These are phyloP conservation scores for Larix kaempferi DNA, from an alignment of 75 land plant genomes.

Conservation along the genomic window DNA sequence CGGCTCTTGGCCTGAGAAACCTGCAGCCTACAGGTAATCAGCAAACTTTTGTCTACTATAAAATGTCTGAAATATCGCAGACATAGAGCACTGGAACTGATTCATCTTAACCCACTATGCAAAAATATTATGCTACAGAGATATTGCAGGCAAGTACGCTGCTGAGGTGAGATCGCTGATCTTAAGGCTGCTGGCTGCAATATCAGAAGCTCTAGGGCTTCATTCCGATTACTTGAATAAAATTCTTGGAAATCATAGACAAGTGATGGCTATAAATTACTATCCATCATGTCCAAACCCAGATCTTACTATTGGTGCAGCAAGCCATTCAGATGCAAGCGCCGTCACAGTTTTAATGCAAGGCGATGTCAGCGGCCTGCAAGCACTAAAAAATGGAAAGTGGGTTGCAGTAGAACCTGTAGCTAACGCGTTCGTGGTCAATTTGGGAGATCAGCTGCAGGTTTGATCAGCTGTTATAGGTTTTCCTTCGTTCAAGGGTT, in stretches of 20 bases:
- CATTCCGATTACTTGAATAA: constrained; percentile 25
- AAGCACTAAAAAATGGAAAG: constrained; percentile 4
- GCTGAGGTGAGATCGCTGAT: not conserved
- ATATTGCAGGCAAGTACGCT: constrained; percentile 14
- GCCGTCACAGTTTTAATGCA: constrained; percentile 12
- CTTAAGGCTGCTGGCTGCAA: constrained; percentile 29
- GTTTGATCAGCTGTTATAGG: not conserved
- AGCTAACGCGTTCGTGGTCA: not conserved
- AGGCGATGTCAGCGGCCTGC: constrained; percentile 23
- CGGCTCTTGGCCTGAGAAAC: constrained; percentile 55
- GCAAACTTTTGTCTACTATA: too few species aligned
- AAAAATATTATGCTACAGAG: too few species aligned
- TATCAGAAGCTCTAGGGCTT: constrained; percentile 55
- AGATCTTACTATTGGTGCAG: constrained; percentile 55
- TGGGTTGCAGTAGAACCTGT: constrained; percentile 33
- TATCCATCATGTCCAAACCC: constrained; percentile 27
- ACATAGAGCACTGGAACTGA: too few species aligned
- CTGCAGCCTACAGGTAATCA: constrained; percentile 11
- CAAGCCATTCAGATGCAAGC: constrained; percentile 53
- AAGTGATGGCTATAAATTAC: not conserved
- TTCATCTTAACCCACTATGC: too few species aligned
- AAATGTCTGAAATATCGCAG: too few species aligned
- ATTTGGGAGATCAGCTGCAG: not conserved
- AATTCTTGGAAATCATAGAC: constrained; percentile 38
- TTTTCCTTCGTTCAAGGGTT: too few species aligned